Evolutionary conservation across 208 protist genomes (phyloP), one percentile per base, ranked within the genome.

Genomic region (Wallacemonas sp.): DNA sequence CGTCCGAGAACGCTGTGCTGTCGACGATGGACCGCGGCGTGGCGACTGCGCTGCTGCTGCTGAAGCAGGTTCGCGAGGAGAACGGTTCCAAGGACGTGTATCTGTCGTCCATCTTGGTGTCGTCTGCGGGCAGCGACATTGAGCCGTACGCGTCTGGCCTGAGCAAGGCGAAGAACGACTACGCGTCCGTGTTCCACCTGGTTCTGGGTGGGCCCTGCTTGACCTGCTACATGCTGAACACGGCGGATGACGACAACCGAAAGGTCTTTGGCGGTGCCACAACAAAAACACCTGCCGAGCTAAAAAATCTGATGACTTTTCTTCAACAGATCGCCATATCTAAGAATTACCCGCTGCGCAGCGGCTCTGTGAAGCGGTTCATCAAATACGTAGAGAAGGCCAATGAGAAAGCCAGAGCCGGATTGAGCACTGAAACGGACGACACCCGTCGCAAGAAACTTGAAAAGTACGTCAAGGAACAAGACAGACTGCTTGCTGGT

Each of bases 261-360:
- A 55, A 51, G 39, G 33, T 45, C 15, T 41, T 27, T 45, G 39
- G 46, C 26, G 30, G 61, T 44, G 12, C 55, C 42, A 54, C 45
- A 31, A 14, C 1, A 8, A 42, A n/a, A 30, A 66, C 34, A 27
- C 49, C 39, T 3, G 55, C 59, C 27, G 56, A 62, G 31, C 31
- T 91, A 12, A 62, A 73, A 28, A 68, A 62, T 5, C 60, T 84
- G 24, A 65, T 91, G 17, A 49, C 36, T 2, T 51, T 89, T 24
- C 84, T 90, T 12, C 31, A 72, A 34, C 69, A 68, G 33, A 84
- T 94, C 72, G 61, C 76, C 0, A 66, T 8, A 0, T 28, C 71
- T n/a, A 70, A 82, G 64, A 94, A 94, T 60, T 89, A 88, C 62
- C 77, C 82, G 19, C 67, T 91, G 34, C 76, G 88, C 58, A 90